Evolutionary conservation across 208 protist genomes (phyloP).

Genomic region (Balamuthia mandrillaris): DNA sequence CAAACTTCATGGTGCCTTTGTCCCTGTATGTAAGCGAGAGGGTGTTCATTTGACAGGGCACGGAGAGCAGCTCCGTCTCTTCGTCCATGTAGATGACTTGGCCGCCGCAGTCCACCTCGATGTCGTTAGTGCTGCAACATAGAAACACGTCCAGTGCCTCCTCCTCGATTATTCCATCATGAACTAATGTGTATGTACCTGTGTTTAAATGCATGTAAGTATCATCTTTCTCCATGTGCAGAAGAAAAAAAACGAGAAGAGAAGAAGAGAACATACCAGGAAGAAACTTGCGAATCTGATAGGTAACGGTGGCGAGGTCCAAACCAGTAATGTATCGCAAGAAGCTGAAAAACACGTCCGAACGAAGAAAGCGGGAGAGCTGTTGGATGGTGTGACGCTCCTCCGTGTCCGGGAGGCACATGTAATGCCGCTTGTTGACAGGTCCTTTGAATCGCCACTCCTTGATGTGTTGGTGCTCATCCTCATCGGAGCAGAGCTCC

Average conservation of each 20-base stretch:
- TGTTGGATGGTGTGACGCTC: neutral
- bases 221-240: neutral
- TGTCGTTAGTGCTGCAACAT: constrained; percentile 4
- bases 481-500: no score
- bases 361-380: neutral
- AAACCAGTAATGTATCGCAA: neutral
- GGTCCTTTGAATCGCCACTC: neutral
- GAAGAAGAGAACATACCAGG: neutral
- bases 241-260: neutral
- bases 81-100: constrained; percentile 4
- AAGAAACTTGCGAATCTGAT: neutral
- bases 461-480: no score
- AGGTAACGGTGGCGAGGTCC: neutral
- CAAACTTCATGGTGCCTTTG: neutral
- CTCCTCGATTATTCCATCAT: neutral
- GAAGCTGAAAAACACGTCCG: neutral
- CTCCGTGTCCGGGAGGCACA: neutral
- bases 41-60: neutral
- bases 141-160: neutral
- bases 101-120: neutral
- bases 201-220: neutral
- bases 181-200: neutral
- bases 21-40: neutral
- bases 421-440: constrained; percentile 13
- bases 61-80: neutral